Conservation (phyloP, 306 rosid genomes). For the Mucuna pruriens region DNA sequence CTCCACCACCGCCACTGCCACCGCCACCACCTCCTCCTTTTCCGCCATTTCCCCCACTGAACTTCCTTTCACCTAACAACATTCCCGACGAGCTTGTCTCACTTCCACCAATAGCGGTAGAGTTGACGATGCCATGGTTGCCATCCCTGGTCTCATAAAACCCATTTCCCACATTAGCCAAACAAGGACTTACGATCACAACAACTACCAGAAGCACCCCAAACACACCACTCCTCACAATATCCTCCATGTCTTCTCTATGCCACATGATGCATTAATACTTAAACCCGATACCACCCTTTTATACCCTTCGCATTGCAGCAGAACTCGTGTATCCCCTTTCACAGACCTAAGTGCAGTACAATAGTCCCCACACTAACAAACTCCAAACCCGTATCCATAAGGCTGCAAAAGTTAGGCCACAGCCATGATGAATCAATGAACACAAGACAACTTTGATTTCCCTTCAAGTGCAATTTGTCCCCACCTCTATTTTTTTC, state of each 20-base stretch:
- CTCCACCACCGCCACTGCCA: conserved; percentile 13
- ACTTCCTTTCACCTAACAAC: conserved; percentile 22
- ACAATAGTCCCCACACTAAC: conserved; percentile 37
- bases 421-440: conserved; percentile 30
- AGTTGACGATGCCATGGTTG: neutral
- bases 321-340: neutral
- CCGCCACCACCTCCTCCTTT: conserved; percentile 20
- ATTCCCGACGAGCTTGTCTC: conserved; percentile 18
- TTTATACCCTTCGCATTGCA: conserved; percentile 41
- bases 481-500: conserved; percentile 35
- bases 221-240: conserved; percentile 21
- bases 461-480: conserved; percentile 46
- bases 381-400: conserved; percentile 34
- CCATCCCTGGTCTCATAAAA: conserved; percentile 1
- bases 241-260: neutral
- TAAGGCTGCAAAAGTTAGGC: conserved; percentile 45
- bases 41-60: neutral
- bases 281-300: neutral
- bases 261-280: conserved; percentile 2
- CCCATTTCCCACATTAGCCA: conserved; percentile 33
- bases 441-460: conserved; percentile 14
- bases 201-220: conserved; percentile 25
- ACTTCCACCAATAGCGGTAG: neutral
- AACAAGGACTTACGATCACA: conserved; percentile 37
- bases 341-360: neutral